phyloP scores from a whole-genome alignment of 2,329 filamentous ascomycete species.

The Beauveria sp. region DNA sequence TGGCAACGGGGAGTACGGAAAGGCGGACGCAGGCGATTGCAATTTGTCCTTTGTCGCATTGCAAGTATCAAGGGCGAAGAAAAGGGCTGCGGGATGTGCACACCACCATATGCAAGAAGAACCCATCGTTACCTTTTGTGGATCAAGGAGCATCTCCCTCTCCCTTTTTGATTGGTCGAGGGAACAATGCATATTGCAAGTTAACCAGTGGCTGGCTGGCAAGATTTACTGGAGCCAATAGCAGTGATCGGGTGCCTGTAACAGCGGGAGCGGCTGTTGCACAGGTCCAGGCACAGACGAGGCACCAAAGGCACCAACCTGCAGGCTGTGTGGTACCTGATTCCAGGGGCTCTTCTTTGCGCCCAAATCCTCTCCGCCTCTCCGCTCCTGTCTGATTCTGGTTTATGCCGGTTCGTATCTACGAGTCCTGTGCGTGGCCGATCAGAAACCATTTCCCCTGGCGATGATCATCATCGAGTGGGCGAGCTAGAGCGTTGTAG shows the following conservation, averaged over 20 bases:
- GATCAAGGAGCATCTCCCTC: too few relatives aligned
- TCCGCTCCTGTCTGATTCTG: too few relatives aligned
- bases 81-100: too few relatives aligned
- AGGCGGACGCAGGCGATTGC: too few relatives aligned
- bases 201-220: background rate
- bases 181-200: background rate
- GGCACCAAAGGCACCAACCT: background rate
- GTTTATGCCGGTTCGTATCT: background rate
- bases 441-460: background rate
- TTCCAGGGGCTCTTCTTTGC: background rate
- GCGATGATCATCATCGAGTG: slow-evolving; percentile 3
- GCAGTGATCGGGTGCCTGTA: background rate
- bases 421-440: background rate
- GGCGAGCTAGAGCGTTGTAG: background rate
- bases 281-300: too few relatives aligned
- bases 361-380: background rate
- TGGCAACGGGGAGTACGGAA: too few relatives aligned
- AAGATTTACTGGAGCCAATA: background rate
- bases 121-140: too few relatives aligned
- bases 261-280: background rate
- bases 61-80: too few relatives aligned
- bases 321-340: background rate
- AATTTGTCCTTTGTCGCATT: too few relatives aligned
- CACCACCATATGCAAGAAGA: too few relatives aligned
- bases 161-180: background rate